Base-by-base conservation (phyloP, 108 stramenopile species). In the Nitzschia sp. region DNA sequence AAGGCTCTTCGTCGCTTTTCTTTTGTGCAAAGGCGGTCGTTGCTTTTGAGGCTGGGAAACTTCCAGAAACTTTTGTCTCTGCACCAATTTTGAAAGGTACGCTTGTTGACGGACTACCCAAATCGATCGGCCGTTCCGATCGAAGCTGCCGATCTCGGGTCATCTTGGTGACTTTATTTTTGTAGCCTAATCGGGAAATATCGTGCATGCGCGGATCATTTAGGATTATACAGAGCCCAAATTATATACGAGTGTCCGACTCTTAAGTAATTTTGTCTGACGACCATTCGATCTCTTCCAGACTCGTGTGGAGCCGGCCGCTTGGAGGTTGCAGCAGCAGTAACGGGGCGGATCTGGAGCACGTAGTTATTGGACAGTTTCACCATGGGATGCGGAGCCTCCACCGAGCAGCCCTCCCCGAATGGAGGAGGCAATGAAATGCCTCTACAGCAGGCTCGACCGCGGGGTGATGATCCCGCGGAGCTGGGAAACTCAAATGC, bases 311-410 rank as follows among this genome's bases (percentile, higher is more conserved):
- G 19, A 8, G n/a, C 49, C 19, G 11, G 49, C 38, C 38, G 8
- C 49, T 19, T 23, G 49, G 21, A 51, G 21, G 13, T n/a, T n/a
- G 21, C 11, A 19, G 4, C 49, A 51, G 49, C 49, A 51, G 49
- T 19, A 51, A 19, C 49, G 49, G 49, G 13, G 49, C n/a, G 21
- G 49, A 51, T 51, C 49, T 19, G 11, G 13, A 4, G 49, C 4
- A 38, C 9, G 18, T 23, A 36, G 19, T 9, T 57, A 57, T 21
- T 57, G 31, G 56, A 57, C n/a, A 18, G 13, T 3, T 47, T 29
- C 8, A 75, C 74, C 70, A 81, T 81, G 84, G 84, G 84, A 75
- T 85, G 84, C 48, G 77, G 77, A 42, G 67, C 80, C 17, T 81
- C 80, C 28, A 35, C 80, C 13, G 72, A 74, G 31, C 68, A 54